These are phyloP conservation scores for Chernovozyma sophiae-reginae DNA, from an alignment of 1,139 yeast genomes.

Conservation along the genomic window DNA sequence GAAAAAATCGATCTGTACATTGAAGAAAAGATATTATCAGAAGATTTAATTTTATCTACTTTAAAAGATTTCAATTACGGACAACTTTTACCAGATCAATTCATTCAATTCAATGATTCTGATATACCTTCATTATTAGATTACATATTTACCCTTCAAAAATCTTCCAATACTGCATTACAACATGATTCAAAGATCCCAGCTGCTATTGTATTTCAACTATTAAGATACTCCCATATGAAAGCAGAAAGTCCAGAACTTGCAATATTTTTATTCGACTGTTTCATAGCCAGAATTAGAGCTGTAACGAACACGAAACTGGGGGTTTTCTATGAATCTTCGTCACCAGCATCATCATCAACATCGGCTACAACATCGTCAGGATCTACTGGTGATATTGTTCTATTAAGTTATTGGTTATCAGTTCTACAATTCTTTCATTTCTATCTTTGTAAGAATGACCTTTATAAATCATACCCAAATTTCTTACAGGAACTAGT, in stretches of 20 bases:
- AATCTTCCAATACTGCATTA: constrained; percentile 18
- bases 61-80: constrained; percentile 45
- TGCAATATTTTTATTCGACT: constrained; percentile 54
- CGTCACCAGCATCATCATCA: constrained; percentile 15
- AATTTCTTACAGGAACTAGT: constrained; percentile 56
- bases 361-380: constrained; percentile 14
- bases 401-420: constrained; percentile 68
- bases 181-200: constrained; percentile 60
- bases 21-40: constrained; percentile 28
- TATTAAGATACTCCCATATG: constrained; percentile 59
- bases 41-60: constrained; percentile 26
- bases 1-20: constrained; percentile 21
- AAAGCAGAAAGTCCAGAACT: constrained; percentile 50
- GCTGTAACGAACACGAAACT: constrained; percentile 56
- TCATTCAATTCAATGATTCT: constrained; percentile 57
- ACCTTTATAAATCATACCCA: constrained; percentile 52
- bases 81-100: constrained; percentile 42
- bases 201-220: constrained; percentile 65
- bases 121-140: constrained; percentile 62
- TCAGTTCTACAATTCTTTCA: constrained; percentile 64
- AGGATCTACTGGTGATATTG: constrained; percentile 52
- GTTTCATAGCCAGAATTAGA: constrained; percentile 59
- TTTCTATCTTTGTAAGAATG: constrained; percentile 57
- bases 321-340: constrained; percentile 50
- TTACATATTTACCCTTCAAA: constrained; percentile 44